These are phyloP conservation scores for Podila epigama DNA, from an alignment of 192 early-diverging fungal species.

Conservation along the genomic window DNA sequence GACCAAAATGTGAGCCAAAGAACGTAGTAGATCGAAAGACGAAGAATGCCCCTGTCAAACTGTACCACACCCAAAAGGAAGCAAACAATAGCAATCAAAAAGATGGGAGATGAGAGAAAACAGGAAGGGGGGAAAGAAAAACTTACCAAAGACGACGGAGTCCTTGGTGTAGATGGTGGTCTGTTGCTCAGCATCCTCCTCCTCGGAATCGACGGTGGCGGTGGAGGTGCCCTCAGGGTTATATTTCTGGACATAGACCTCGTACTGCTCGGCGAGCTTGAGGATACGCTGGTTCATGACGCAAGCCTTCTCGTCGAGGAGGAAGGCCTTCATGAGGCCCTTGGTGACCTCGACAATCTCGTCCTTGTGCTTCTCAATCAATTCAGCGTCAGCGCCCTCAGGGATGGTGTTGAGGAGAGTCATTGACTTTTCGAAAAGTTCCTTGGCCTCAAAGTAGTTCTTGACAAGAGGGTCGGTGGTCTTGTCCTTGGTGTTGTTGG, in stretches of 20 bases:
- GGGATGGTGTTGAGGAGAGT: conserved; percentile 52
- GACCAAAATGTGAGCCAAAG: no score
- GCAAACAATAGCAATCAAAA: no score
- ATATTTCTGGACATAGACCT: conserved; percentile 49
- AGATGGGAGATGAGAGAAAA: no score
- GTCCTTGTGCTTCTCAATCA: conserved; percentile 55
- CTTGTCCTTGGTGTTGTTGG: conserved; percentile 50
- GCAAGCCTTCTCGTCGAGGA: conserved; percentile 68
- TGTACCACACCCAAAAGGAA: not conserved
- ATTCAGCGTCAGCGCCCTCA: conserved; percentile 53
- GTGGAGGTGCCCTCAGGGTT: conserved; percentile 49
- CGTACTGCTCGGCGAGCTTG: conserved; percentile 68
- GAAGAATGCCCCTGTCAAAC: no score
- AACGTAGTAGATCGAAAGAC: no score
- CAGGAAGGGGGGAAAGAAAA: not conserved
- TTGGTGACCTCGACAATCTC: conserved; percentile 61
- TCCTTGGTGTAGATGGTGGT: conserved; percentile 48
- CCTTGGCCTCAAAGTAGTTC: conserved; percentile 65
- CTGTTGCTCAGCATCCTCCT: conserved; percentile 48
- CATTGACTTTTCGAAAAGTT: conserved; percentile 14
- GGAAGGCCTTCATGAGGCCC: conserved; percentile 62
- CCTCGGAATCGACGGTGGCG: conserved; percentile 45
- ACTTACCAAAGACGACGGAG: conserved; percentile 49
- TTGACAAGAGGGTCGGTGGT: conserved; percentile 59
- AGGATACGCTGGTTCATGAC: conserved; percentile 65